Evolutionary conservation across 2,329 filamentous ascomycete genomes (phyloP), one percentile per base, ranked within the genome.

Genomic region (Pyrenochaeta sp.): DNA sequence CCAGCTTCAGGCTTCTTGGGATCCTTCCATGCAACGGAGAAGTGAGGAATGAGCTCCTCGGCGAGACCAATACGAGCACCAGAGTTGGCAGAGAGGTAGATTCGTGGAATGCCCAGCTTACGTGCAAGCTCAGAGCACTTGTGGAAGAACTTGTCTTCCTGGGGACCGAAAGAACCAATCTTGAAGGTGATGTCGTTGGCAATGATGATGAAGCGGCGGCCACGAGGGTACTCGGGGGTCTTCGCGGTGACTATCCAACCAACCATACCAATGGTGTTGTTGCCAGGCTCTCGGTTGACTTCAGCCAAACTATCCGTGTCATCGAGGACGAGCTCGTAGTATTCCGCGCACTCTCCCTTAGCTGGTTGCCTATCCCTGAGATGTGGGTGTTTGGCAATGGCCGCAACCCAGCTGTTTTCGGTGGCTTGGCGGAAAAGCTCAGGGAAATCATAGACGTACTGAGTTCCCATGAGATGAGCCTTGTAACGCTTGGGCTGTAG

Each of bases 121-220:
- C 92, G 87, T 51, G 94, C 94, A 57, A 96, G 81, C 75, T 99
- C 92, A 7, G 94, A 97, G 78, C 94, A 99, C 82, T 97, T 96
- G 81, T 95, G 83, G 85, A 99, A 99, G 84, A 96, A 99, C 63
- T 89, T 88, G 74, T 99, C 94, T 78, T 99, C 94, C 75, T 88
- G 87, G 27, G 94, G 94, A 38, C 94, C 94, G 71, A 99, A 99
- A 2, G 90, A 96, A 67, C 94, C 94, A 71, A 97, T 99, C 81
- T 95, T 95, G 83, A 90, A 97, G 13, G 94, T 99, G 72, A 99
- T 99, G 69, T 99, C 94, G 81, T 99, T 99, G 81, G 94, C 92
- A 53, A 99, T 87, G 55, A 99, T 90, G 69, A 99, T 86, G 76
- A 97, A 96, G 68, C 89, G 89, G 59, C 94, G 85, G 47, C 94